Evolutionary conservation across 2,329 filamentous ascomycete genomes (phyloP), one percentile per base, ranked within the genome.

Genomic region (Fusarium continuum): DNA sequence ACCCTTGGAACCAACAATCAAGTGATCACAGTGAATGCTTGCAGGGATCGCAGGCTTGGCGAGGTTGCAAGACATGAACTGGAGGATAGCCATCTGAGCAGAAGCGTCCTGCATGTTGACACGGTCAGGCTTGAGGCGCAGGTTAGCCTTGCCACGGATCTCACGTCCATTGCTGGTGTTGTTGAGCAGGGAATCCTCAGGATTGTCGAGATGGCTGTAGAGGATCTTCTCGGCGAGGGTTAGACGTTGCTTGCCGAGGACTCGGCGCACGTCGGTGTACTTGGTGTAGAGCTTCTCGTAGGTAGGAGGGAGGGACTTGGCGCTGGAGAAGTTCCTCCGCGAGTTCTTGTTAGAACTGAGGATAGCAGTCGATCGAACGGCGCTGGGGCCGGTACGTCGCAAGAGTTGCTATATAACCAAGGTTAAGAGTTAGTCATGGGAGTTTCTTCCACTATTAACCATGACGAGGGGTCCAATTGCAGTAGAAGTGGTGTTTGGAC

Each of bases 21-120:
- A 89, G 78, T 99, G 95, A 80, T 99, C 95, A 79, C 95, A 99
- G 81, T 99, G 95, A 70, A 98, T 97, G 76, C 93, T 97, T 43
- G 95, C 94, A 10, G 95, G 95, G 44, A 99, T 94, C 9, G 93
- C 93, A 3, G 95, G 97, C 57, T 88, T 88, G 23, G 90, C 91
- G 49, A 99, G 84, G 51, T 92, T 91, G 78, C 95, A 99, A 23
- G 91, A 92, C 94, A 99, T 99, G 84, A 99, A 99, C 79, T 99
- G 95, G 70, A 99, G 82, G 65, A 99, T 82, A 2, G 95, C 95
- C 95, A 99, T 99, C 81, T 99, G 95, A 6, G 95, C 95, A 25
- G 92, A 97, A 13, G 95, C 95, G 82, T 99, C 95, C 79, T 99
- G 95, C 95, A 99, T 99, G 65, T 96, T 96, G 69, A 98, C 95